A percentile compares a stretch with the other conserved stretches of the same genome.
These are phyloP conservation scores for Ceratobasidium theobromae DNA, from an alignment of 1,284 basidiomycete genomes.

Conservation along the genomic window DNA sequence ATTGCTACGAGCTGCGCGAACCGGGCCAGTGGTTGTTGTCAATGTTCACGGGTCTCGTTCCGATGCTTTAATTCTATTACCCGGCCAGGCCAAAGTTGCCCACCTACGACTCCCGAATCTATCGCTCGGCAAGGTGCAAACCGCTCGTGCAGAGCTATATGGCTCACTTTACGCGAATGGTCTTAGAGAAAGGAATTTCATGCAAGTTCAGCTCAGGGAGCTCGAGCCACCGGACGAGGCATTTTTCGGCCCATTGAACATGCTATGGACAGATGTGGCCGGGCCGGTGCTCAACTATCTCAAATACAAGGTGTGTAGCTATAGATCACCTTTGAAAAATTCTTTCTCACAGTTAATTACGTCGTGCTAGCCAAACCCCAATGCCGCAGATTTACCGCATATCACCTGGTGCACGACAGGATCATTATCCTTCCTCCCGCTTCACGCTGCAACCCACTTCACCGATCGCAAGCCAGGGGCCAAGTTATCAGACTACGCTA, in stretches of 20 bases:
- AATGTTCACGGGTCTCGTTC: no score
- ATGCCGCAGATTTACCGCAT: not conserved
- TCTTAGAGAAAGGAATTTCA: not conserved
- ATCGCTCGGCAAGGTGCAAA: not conserved
- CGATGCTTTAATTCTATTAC: no score
- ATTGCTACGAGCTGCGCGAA: no score
- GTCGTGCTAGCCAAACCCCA: not conserved
- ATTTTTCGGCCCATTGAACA: no score
- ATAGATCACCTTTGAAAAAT: not conserved
- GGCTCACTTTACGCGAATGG: not conserved
- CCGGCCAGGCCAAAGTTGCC: not conserved
- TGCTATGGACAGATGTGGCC: not conserved
- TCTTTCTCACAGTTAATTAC: not conserved
- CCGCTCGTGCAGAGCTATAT: not conserved
- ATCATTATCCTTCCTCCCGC: not conserved
- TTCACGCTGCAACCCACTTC: not conserved
- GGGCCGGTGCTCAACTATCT: not conserved
- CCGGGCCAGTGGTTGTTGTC: not conserved
- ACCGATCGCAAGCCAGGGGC: no score
- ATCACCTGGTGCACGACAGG: slow-evolving; percentile 3
- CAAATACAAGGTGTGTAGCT: not conserved
- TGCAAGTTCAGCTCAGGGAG: no score
- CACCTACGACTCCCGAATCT: not conserved
- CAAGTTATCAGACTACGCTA: not conserved
- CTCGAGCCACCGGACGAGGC: no score